Percentiles rank a stretch among this genome's conserved stretches.
Evolutionary conservation across 2,329 filamentous ascomycete genomes (phyloP).

Genomic region (Colletotrichum sp.): DNA sequence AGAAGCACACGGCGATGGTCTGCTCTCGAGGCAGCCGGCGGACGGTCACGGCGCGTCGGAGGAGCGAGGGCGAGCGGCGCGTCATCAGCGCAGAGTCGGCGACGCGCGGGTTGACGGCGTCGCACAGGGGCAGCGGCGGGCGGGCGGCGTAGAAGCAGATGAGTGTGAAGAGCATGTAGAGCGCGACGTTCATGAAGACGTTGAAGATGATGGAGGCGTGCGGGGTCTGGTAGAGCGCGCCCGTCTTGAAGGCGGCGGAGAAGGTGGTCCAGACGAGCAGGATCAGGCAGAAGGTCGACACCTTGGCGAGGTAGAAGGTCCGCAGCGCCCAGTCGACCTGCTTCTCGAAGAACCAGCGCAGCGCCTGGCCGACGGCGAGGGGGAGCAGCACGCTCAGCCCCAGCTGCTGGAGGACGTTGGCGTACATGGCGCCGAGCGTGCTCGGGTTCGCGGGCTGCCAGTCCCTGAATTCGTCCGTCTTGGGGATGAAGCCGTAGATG

Average conservation of each 20-base stretch:
- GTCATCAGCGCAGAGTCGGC: constrained; percentile 32
- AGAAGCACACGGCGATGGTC: constrained; percentile 75
- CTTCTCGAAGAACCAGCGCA: constrained; percentile 56
- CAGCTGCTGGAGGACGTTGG: constrained; percentile 70
- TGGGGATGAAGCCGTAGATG: constrained; percentile 64
- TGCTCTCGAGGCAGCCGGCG: constrained; percentile 63
- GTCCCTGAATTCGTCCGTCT: constrained; percentile 55
- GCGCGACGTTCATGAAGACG: constrained; percentile 69
- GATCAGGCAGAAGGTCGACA: constrained; percentile 52
- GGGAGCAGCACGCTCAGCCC: constrained; percentile 71
- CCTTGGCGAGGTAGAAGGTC: constrained; percentile 56
- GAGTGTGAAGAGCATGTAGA: constrained; percentile 66
- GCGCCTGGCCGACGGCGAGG: constrained; percentile 63
- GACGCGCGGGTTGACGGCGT: constrained; percentile 35
- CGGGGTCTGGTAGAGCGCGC: constrained; percentile 63
- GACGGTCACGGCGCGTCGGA: constrained; percentile 45
- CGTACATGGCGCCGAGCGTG: constrained; percentile 66
- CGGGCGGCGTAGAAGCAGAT: constrained; percentile 61
- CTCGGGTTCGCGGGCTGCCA: constrained; percentile 59
- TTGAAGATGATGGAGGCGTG: constrained; percentile 68
- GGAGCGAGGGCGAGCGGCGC: constrained; percentile 28
- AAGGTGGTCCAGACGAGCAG: constrained; percentile 67
- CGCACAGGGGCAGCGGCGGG: constrained; percentile 40
- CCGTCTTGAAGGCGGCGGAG: constrained; percentile 68
- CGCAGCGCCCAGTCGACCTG: constrained; percentile 58